Evolutionary conservation across 345 rosid genomes (phyloP), one percentile per base, ranked within the genome.

Genomic region (Chamaenerion angustifolium): DNA sequence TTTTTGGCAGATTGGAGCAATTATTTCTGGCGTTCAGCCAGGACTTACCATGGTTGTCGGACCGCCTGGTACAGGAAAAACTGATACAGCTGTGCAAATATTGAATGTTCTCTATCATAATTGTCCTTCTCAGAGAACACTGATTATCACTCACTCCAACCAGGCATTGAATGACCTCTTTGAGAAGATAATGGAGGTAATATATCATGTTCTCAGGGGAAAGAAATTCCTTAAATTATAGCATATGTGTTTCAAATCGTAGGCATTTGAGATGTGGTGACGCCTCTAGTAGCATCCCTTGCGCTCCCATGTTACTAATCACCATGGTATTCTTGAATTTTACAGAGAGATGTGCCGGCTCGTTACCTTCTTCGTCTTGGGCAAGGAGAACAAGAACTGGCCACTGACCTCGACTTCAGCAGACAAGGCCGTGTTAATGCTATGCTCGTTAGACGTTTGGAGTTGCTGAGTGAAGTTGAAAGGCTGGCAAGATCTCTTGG

Each of bases 351-450:
- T 72, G 95, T 92, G 31, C 96, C 98, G 49, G 96, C 98, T n/a
- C 82, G 96, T 37, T 92, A 92, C 75, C 90, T 92, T 74, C 98
- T 92, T 62, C 96, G 98, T 64, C 71, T 92, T 57, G 98, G 98
- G 72, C 98, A 92, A 79, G 98, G 98, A 52, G 98, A 92, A 75
- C 98, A 92, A 73, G 96, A 92, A 64, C 82, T 92, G 45, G 98
- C 95, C 31, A 90, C 96, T 68, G 96, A 90, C 72, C 92, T 89
- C 40, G 90, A 83, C 73, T 92, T 92, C 62, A 92, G 98, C 68
- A 62, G 98, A 76, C 96, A 92, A 77, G 96, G 98, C 40, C 93
- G 96, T 54, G 98, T 87, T 6, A 92, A 92, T 68, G 89, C 96
- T 18, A 92, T 92, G 98, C 96, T 92, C 64, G 95, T 92, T 68